These are phyloP conservation scores for Magnusiomyces magnusii DNA, from an alignment of 1,139 yeast genomes.

Conservation along the genomic window DNA sequence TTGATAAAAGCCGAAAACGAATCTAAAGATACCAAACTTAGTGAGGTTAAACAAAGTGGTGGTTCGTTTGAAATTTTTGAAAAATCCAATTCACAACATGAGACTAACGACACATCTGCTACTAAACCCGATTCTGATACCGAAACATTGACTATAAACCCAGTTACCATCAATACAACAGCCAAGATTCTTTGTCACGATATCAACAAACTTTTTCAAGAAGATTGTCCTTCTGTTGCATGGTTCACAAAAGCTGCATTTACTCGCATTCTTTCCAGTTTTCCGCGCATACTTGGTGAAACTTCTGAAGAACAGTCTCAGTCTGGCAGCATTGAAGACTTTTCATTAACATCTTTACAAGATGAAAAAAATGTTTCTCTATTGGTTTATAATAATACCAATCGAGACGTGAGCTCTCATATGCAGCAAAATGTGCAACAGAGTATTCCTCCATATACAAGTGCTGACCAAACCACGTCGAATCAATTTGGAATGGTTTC, in stretches of 20 bases:
- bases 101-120: not conserved
- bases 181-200: not conserved
- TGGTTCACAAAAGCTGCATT: not conserved
- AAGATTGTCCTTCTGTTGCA: not conserved
- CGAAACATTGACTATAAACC: not conserved
- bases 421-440: not conserved
- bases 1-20: too few relatives aligned
- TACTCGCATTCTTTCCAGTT: not conserved
- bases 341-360: not conserved
- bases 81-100: too few relatives aligned
- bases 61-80: not conserved
- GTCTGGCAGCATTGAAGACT: too few relatives aligned
- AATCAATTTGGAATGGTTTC: not conserved
- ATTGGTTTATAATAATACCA: not conserved
- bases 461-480: not conserved
- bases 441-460: not conserved
- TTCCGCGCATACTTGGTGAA: too few relatives aligned
- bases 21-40: too few relatives aligned
- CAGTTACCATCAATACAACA: not conserved
- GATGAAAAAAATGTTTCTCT: too few relatives aligned
- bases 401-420: not conserved
- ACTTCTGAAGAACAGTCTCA: not conserved
- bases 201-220: not conserved
- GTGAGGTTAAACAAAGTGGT: not conserved
- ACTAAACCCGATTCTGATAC: not conserved